These are phyloP conservation scores for Epichloe baconii DNA, from an alignment of 2,329 filamentous ascomycete genomes.

Conservation along the genomic window DNA sequence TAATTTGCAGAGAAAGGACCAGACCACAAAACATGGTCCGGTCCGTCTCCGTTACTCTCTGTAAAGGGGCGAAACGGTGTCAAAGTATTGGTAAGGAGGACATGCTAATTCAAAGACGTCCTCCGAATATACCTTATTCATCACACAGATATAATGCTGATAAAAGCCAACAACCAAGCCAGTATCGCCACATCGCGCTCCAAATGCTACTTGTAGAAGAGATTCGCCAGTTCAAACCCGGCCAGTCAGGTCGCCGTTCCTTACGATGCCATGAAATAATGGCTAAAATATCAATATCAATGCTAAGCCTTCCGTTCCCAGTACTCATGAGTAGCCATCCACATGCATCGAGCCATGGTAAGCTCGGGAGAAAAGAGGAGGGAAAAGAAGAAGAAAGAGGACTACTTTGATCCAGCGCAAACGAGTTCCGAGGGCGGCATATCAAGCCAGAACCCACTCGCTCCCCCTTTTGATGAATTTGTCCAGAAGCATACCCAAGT, in stretches of 20 bases:
- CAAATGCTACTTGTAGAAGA: not conserved
- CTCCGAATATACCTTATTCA: not conserved
- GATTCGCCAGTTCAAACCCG: not conserved
- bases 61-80: too few relatives aligned
- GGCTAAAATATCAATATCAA: not conserved
- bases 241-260: not conserved
- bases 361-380: too few relatives aligned
- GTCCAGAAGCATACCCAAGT: constrained; percentile 74
- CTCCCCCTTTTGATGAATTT: constrained; percentile 95
- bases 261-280: not conserved
- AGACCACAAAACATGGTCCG: too few relatives aligned
- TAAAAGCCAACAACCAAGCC: not conserved
- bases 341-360: not conserved
- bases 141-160: not conserved
- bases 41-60: too few relatives aligned
- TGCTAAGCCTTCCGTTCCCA: not conserved
- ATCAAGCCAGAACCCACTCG: constrained; percentile 59
- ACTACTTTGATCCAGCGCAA: not conserved
- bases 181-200: not conserved
- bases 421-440: not conserved
- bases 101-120: not conserved
- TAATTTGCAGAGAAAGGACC: too few relatives aligned
- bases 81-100: too few relatives aligned
- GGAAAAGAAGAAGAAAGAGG: not conserved
- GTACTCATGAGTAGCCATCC: not conserved